These are phyloP conservation scores for Dittrichia graveolens DNA, from an alignment of 129 eudicot genomes.

Conservation along the genomic window DNA sequence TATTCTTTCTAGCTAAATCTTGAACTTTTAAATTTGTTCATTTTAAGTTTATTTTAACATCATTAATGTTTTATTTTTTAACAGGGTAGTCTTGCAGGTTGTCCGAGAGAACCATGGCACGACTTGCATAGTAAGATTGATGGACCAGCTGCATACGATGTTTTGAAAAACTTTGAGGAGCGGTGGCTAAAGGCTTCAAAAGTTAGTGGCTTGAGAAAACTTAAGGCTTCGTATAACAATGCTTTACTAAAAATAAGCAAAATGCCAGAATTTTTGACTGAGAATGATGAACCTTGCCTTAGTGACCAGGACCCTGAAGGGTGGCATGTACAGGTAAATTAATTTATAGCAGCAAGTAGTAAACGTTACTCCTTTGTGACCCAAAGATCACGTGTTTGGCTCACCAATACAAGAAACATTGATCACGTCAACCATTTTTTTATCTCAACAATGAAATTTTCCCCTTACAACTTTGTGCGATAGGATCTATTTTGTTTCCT, in stretches of 20 bases:
- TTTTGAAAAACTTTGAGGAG: slow-evolving; percentile 80
- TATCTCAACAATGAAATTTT: background rate
- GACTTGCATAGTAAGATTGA: slow-evolving; percentile 90
- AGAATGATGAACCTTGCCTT: slow-evolving; percentile 61
- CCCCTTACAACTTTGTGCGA: slow-evolving; percentile 2
- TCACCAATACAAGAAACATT: slow-evolving; percentile 4
- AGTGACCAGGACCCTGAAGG: slow-evolving; percentile 70
- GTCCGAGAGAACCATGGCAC: slow-evolving; percentile 99
- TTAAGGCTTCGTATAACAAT: slow-evolving; percentile 51
- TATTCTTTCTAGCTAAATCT: slow-evolving; percentile 3
- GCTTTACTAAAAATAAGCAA: slow-evolving; percentile 65
- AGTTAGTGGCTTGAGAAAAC: slow-evolving; percentile 61
- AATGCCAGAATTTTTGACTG: slow-evolving; percentile 54
- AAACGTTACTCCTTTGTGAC: no score
- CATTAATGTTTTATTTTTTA: background rate
- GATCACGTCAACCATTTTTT: slow-evolving; percentile 29
- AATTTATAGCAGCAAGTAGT: background rate
- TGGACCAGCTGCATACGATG: slow-evolving; percentile 97
- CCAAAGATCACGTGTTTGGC: background rate
- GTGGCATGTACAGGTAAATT: slow-evolving; percentile 84
- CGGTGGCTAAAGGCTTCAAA: slow-evolving; percentile 89
- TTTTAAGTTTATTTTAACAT: background rate
- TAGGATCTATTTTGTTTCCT: slow-evolving; percentile 16
- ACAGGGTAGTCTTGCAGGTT: slow-evolving; percentile 70
- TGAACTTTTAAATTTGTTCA: background rate